Conservation (phyloP, 306 rosid genomes). For the Begonia masoniana region DNA sequence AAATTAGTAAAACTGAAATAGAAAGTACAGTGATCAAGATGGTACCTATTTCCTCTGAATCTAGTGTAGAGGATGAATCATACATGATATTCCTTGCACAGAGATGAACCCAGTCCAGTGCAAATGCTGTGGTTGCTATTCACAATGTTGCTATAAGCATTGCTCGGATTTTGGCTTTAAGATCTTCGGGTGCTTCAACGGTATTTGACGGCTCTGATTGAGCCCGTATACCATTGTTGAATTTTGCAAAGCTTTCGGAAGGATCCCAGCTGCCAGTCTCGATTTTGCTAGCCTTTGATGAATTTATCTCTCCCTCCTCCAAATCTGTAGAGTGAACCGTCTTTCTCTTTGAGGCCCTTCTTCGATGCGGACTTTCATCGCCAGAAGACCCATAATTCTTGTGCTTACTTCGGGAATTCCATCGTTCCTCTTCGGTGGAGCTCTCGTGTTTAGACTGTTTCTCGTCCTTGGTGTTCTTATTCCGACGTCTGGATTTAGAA, state of each 20-base stretch:
- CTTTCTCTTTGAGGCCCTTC: conserved; percentile 18
- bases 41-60: too few species aligned
- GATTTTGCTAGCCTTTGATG: conserved; percentile 23
- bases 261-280: conserved; percentile 42
- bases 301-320: conserved; percentile 63
- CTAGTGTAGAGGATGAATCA: too few species aligned
- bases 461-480: too few species aligned
- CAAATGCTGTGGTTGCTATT: too few species aligned
- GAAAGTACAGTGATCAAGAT: too few species aligned
- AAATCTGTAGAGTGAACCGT: conserved; percentile 21
- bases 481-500: too few species aligned
- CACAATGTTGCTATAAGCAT: conserved; percentile 17
- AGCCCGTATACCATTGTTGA: conserved; percentile 17
- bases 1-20: too few species aligned
- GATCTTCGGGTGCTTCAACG: too few species aligned
- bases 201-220: conserved; percentile 25
- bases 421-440: conserved; percentile 27
- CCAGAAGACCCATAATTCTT: conserved; percentile 11
- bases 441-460: conserved; percentile 18
- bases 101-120: too few species aligned
- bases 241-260: conserved; percentile 28
- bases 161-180: conserved; percentile 62
- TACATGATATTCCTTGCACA: too few species aligned
- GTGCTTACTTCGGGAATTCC: conserved; percentile 15
- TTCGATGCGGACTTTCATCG: conserved; percentile 23